Evolutionary conservation across 2,329 filamentous ascomycete species (phyloP).

Genomic region (Cladosporium oxysporum): DNA sequence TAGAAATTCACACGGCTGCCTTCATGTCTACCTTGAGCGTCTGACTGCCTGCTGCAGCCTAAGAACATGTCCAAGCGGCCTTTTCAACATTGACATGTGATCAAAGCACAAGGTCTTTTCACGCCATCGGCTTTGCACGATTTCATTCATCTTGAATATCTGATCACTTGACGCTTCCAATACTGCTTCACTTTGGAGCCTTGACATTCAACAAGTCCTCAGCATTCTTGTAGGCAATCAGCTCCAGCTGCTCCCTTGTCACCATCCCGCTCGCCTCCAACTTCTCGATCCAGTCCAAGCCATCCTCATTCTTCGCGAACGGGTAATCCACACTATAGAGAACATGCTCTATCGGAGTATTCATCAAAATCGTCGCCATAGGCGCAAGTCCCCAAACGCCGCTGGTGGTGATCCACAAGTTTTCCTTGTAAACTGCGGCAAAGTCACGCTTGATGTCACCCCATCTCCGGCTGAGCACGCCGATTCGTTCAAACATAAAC

Average conservation of each 20-base stretch:
- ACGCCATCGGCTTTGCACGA: background rate
- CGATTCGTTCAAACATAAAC: conserved; percentile 55
- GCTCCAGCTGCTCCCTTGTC: conserved; percentile 50
- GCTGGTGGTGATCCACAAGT: conserved; percentile 62
- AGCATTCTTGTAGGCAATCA: conserved; percentile 55
- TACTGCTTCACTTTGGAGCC: conserved; percentile 19
- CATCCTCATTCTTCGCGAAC: conserved; percentile 55
- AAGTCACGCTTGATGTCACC: conserved; percentile 44
- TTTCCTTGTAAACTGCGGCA: conserved; percentile 46
- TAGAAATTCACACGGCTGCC: background rate
- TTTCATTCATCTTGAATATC: background rate
- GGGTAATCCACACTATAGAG: conserved; percentile 63
- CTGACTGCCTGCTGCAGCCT: background rate
- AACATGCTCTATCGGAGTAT: conserved; percentile 49
- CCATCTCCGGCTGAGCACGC: conserved; percentile 33
- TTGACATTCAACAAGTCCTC: conserved; percentile 48
- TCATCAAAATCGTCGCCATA: conserved; percentile 44
- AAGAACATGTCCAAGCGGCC: background rate
- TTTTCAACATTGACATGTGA: background rate
- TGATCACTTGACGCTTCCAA: background rate
- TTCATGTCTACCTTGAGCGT: background rate
- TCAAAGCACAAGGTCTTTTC: background rate
- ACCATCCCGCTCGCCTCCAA: conserved; percentile 55
- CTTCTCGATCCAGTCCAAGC: conserved; percentile 52
- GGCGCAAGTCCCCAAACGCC: conserved; percentile 57